Percentiles rank a stretch among this genome's conserved stretches.
Evolutionary conservation across 257 asterid species (phyloP).

Genomic region (Solanum sitiens): DNA sequence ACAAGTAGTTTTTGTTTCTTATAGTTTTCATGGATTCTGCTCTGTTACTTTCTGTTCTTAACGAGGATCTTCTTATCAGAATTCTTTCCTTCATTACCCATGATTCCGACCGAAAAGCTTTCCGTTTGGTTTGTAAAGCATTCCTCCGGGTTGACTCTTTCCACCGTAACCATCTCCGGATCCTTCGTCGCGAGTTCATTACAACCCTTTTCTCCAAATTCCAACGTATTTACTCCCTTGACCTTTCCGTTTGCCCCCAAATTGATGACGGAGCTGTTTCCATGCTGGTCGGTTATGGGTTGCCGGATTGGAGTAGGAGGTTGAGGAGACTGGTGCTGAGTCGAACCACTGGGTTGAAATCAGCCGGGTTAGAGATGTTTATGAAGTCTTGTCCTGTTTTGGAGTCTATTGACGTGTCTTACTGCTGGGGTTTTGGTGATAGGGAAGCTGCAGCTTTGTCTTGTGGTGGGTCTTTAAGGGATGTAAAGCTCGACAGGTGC

Average conservation of each 20-base stretch:
- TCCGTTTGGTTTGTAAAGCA: conserved; percentile 45
- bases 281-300: conserved; percentile 7
- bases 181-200: conserved; percentile 61
- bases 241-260: conserved; percentile 61
- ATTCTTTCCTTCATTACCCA: conserved; percentile 22
- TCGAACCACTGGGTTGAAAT: conserved; percentile 42
- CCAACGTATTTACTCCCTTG: conserved; percentile 34
- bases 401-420: conserved; percentile 45
- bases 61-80: conserved; percentile 42
- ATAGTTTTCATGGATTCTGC: conserved; percentile 11
- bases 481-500: conserved; percentile 44
- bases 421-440: conserved; percentile 49
- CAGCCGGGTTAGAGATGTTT: conserved; percentile 27
- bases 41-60: conserved; percentile 16
- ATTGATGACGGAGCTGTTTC: conserved; percentile 31
- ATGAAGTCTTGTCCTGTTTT: conserved; percentile 19
- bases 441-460: conserved; percentile 58
- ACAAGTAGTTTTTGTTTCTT: not conserved
- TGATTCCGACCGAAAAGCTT: conserved; percentile 40
- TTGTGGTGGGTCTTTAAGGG: conserved; percentile 27
- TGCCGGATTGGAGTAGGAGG: conserved; percentile 14
- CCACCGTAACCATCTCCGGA: conserved; percentile 44
- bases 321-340: conserved; percentile 30
- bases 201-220: conserved; percentile 31
- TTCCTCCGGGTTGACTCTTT: conserved; percentile 45